Conservation (phyloP, 805 yeast genomes). For the Saturnispora zaruensis region DNA sequence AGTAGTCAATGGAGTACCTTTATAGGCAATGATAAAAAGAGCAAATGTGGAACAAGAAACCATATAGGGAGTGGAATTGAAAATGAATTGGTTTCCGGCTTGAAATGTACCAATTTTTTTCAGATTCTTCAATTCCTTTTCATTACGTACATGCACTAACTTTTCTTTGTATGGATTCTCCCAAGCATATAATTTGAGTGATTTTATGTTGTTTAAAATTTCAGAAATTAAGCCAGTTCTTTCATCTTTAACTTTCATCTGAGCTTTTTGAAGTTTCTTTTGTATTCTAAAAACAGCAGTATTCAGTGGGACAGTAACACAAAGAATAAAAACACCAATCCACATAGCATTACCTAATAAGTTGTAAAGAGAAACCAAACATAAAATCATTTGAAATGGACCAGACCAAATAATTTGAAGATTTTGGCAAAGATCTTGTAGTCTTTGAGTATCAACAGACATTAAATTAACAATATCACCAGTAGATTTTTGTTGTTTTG, state of each 20-base stretch:
- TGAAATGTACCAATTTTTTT: slow-evolving; percentile 62
- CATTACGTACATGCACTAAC: slow-evolving; percentile 76
- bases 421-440: slow-evolving; percentile 74
- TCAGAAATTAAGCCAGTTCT: slow-evolving; percentile 86
- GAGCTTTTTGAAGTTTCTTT: slow-evolving; percentile 67
- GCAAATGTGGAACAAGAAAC: slow-evolving; percentile 90
- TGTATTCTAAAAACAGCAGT: slow-evolving; percentile 58
- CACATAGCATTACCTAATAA: slow-evolving; percentile 87
- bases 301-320: slow-evolving; percentile 73
- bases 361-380: slow-evolving; percentile 63
- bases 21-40: slow-evolving; percentile 48
- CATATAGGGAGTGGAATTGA: slow-evolving; percentile 80
- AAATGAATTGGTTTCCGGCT: slow-evolving; percentile 66
- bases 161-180: slow-evolving; percentile 75
- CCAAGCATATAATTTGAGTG: slow-evolving; percentile 93
- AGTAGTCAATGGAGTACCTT: slow-evolving; percentile 62
- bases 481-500: slow-evolving; percentile 61
- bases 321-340: slow-evolving; percentile 82
- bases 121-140: slow-evolving; percentile 72
- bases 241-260: slow-evolving; percentile 86
- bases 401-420: slow-evolving; percentile 85
- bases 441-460: slow-evolving; percentile 88
- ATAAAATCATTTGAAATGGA: slow-evolving; percentile 76
- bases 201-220: slow-evolving; percentile 83
- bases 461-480: slow-evolving; percentile 92